Percentiles rank a stretch among this genome's conserved stretches.
Evolutionary conservation across 495 filamentous ascomycete genomes (phyloP).

Genomic region (Evansstolkia leycettana): DNA sequence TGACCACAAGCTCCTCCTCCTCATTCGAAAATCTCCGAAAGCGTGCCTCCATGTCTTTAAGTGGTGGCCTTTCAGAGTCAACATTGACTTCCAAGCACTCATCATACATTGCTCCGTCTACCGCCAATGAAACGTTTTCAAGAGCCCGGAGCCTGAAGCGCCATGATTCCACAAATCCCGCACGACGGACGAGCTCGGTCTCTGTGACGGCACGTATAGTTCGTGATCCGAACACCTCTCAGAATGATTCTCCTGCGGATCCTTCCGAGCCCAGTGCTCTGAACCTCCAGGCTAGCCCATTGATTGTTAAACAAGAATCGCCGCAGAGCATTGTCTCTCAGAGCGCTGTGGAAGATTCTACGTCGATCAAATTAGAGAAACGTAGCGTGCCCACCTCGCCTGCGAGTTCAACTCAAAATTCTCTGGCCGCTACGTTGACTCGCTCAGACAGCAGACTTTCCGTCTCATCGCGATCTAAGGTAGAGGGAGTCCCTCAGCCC

Average conservation of each 20-base stretch:
- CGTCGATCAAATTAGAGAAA: slow-evolving; percentile 9
- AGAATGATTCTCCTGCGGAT: slow-evolving; percentile 22
- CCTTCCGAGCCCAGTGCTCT: slow-evolving; percentile 35
- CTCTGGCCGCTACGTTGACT: slow-evolving; percentile 8
- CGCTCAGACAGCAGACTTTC: slow-evolving; percentile 28
- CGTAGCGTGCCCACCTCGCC: slow-evolving; percentile 28
- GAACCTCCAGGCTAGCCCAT: slow-evolving; percentile 57
- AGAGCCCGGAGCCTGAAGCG: slow-evolving; percentile 21
- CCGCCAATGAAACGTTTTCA: slow-evolving; percentile 13
- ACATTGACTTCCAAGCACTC: slow-evolving; percentile 5
- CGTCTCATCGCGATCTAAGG: slow-evolving; percentile 24
- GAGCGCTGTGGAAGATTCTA: slow-evolving; percentile 5
- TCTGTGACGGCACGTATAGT: slow-evolving; percentile 74
- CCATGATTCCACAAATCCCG: slow-evolving; percentile 11
- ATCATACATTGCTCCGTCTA: slow-evolving; percentile 2
- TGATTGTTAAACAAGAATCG: slow-evolving; percentile 58
- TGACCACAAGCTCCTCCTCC: slow-evolving; percentile 17
- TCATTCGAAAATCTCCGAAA: slow-evolving; percentile 36
- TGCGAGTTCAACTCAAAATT: slow-evolving; percentile 15
- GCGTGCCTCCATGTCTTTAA: slow-evolving; percentile 22
- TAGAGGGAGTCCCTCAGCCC: slow-evolving; percentile 21
- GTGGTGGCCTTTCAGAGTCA: slow-evolving; percentile 10
- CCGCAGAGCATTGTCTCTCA: slow-evolving; percentile 15
- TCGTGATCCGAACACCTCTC: slow-evolving; percentile 35
- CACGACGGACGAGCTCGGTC: slow-evolving; percentile 43